phyloP scores from a whole-genome alignment of 2,329 filamentous ascomycete genomes.

The Microcyclosporella mali region DNA sequence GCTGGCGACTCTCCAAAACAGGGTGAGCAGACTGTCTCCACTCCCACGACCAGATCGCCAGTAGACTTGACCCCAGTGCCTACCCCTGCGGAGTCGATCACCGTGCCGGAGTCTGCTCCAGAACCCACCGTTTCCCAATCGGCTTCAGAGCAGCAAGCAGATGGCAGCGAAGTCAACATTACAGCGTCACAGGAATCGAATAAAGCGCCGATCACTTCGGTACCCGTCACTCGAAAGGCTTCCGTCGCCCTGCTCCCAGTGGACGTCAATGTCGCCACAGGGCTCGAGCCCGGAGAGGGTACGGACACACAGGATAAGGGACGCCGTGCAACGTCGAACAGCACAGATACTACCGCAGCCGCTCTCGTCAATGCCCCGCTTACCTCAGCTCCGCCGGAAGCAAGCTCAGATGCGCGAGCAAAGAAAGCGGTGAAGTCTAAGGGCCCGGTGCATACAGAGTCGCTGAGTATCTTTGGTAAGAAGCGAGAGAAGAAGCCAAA shows the following conservation, averaged over 20 bases:
- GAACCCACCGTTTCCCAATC: not conserved
- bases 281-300: not conserved
- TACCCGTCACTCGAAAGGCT: constrained; percentile 9
- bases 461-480: constrained; percentile 28
- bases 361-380: constrained; percentile 22
- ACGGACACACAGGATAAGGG: not conserved
- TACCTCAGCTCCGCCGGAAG: constrained; percentile 12
- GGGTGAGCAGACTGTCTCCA: not conserved
- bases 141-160: not conserved
- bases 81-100: no score
- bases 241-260: constrained; percentile 6
- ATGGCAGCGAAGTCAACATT: not conserved
- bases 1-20: constrained; percentile 22
- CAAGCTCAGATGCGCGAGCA: constrained; percentile 1
- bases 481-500: constrained; percentile 12
- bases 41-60: not conserved
- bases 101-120: no score
- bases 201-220: constrained; percentile 10
- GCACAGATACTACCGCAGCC: constrained; percentile 12
- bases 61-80: not conserved
- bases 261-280: constrained; percentile 1
- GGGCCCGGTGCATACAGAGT: constrained; percentile 33
- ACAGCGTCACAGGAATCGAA: not conserved
- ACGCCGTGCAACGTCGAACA: constrained; percentile 14
- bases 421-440: constrained; percentile 24